Conservation (phyloP, 2,329 filamentous ascomycete genomes). For the Colletotrichum sp. region DNA sequence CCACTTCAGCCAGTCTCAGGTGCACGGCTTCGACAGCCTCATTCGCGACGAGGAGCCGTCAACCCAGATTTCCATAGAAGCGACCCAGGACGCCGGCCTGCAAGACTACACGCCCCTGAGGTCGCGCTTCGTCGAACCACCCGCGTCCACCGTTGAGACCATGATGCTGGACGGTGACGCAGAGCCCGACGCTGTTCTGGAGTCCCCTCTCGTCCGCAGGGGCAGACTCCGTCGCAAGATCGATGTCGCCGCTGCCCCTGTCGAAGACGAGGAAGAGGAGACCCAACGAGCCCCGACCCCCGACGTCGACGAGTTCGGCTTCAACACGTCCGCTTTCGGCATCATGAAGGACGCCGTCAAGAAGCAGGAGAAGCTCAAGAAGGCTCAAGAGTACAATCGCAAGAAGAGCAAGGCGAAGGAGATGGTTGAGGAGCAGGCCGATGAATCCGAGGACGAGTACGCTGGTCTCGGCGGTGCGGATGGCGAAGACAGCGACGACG, state of each 20-base stretch:
- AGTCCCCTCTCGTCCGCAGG: conserved; percentile 70
- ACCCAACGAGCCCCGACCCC: conserved; percentile 14
- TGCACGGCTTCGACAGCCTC: conserved; percentile 63
- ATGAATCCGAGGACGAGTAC: conserved; percentile 98
- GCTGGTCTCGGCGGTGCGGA: conserved; percentile 89
- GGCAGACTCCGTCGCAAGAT: conserved; percentile 56
- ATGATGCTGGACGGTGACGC: conserved; percentile 54
- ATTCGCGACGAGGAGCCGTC: conserved; percentile 43
- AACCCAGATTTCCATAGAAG: conserved; percentile 74
- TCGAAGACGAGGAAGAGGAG: conserved; percentile 46
- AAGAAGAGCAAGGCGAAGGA: conserved; percentile 87
- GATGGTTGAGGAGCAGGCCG: conserved; percentile 91
- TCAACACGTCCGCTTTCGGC: conserved; percentile 64
- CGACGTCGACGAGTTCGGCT: conserved; percentile 39
- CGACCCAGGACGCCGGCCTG: conserved; percentile 83
- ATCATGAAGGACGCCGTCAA: conserved; percentile 72
- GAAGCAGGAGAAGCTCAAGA: conserved; percentile 57
- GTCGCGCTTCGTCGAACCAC: conserved; percentile 67
- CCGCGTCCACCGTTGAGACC: conserved; percentile 75
- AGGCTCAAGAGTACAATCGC: conserved; percentile 71
- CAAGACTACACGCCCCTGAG: conserved; percentile 74
- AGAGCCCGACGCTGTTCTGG: conserved; percentile 47
- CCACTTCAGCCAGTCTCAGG: conserved; percentile 65
- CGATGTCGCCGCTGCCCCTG: conserved; percentile 40
- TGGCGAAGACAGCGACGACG: conserved; percentile 82